phyloP scores from a whole-genome alignment of 306 rosid genomes.

The Dryas alaskensis region DNA sequence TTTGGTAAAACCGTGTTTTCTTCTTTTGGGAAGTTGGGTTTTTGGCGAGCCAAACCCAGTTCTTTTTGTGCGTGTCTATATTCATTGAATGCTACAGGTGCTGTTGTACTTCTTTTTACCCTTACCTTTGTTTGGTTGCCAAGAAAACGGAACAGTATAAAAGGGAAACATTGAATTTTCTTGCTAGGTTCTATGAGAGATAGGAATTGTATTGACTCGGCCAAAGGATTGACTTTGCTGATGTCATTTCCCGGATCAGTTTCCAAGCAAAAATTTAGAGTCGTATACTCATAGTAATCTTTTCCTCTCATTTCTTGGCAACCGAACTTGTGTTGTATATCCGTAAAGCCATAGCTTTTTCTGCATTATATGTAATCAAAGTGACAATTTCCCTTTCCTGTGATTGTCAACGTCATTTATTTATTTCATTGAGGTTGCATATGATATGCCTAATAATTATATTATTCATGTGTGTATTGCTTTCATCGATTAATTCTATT shows the following conservation, averaged over 20 bases:
- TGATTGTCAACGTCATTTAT: constrained; percentile 4
- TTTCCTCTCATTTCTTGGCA: neutral
- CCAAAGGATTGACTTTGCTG: neutral
- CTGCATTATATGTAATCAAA: neutral
- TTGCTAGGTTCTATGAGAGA: neutral
- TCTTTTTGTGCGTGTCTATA: constrained; percentile 23
- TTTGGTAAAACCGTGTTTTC: constrained; percentile 33
- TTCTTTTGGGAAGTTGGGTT: constrained; percentile 22
- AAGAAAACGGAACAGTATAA: constrained; percentile 8
- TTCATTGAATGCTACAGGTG: constrained; percentile 36
- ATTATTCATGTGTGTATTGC: neutral
- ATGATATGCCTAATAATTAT: neutral
- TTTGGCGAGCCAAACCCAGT: neutral
- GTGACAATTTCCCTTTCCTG: neutral
- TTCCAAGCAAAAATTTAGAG: neutral
- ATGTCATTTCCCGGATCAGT: neutral
- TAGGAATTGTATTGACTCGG: neutral
- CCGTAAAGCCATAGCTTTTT: neutral
- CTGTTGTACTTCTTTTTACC: constrained; percentile 22
- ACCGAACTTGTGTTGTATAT: neutral
- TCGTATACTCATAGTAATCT: neutral
- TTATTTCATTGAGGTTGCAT: constrained; percentile 12
- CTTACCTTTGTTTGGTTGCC: constrained; percentile 27
- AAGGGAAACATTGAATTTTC: constrained; percentile 15
- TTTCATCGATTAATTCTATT: constrained; percentile 17